A percentile compares a stretch with the other conserved stretches of the same genome.
These are phyloP conservation scores for Debaryomycetaceae sp. DNA, from an alignment of 1,139 yeast species.

Conservation along the genomic window DNA sequence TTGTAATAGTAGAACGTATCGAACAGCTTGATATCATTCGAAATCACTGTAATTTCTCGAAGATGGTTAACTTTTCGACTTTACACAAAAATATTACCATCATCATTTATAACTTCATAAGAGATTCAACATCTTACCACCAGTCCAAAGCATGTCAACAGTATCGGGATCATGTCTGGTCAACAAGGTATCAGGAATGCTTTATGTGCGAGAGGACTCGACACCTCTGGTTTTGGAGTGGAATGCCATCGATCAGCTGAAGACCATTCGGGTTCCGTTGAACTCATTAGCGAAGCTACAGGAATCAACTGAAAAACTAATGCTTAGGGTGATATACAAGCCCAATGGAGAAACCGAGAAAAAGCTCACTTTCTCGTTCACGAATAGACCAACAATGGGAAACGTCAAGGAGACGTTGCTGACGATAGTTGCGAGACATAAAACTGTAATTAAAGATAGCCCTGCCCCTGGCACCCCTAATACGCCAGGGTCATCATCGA, in stretches of 20 bases:
- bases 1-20: too few relatives aligned
- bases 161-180: slow-evolving; percentile 66
- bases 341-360: slow-evolving; percentile 26
- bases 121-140: too few relatives aligned
- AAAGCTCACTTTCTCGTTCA: slow-evolving; percentile 59
- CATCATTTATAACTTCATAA: neutral
- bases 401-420: slow-evolving; percentile 67
- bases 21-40: too few relatives aligned
- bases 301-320: slow-evolving; percentile 76
- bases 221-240: slow-evolving; percentile 64
- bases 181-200: slow-evolving; percentile 65
- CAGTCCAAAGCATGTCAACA: slow-evolving; percentile 19
- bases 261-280: slow-evolving; percentile 46
- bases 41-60: too few relatives aligned
- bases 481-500: slow-evolving; percentile 4
- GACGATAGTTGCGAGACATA: slow-evolving; percentile 66
- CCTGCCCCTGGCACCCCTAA: slow-evolving; percentile 16
- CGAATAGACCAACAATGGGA: slow-evolving; percentile 72
- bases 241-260: slow-evolving; percentile 65
- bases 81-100: neutral
- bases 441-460: slow-evolving; percentile 42
- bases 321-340: slow-evolving; percentile 55
- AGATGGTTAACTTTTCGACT: too few relatives aligned
- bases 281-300: slow-evolving; percentile 59
- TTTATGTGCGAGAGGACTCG: slow-evolving; percentile 61